Conservation (phyloP, 2,329 filamentous ascomycete species). For the Chlorencoelia australis region DNA sequence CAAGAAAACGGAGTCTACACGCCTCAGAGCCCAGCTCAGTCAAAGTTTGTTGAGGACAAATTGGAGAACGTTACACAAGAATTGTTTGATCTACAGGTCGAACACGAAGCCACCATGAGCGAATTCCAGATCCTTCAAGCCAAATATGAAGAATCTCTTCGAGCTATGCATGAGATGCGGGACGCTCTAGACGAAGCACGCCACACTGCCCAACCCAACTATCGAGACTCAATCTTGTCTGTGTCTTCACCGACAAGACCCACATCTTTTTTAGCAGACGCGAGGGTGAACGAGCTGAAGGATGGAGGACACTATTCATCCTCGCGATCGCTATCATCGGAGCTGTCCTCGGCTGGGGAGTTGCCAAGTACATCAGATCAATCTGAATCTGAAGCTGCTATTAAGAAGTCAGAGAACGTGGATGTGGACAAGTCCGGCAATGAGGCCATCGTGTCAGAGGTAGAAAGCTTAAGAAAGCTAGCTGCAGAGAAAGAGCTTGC, state of each 20-base stretch:
- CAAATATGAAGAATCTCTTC: slow-evolving; percentile 86
- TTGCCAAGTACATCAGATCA: slow-evolving; percentile 56
- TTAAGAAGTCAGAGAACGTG: slow-evolving; percentile 25
- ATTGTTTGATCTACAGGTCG: slow-evolving; percentile 77
- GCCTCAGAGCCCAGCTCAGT: slow-evolving; percentile 65
- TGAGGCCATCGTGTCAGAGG: slow-evolving; percentile 48
- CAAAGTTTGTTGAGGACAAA: slow-evolving; percentile 82
- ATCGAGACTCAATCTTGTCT: slow-evolving; percentile 46
- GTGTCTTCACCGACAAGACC: slow-evolving; percentile 45
- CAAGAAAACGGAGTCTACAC: slow-evolving; percentile 18
- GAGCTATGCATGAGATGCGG: slow-evolving; percentile 72
- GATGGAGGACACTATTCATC: slow-evolving; percentile 59
- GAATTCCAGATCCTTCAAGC: slow-evolving; percentile 74
- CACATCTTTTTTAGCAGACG: slow-evolving; percentile 76
- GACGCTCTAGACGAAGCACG: slow-evolving; percentile 73
- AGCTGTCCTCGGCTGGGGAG: slow-evolving; percentile 80
- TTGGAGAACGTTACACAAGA: slow-evolving; percentile 86
- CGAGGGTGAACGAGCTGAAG: slow-evolving; percentile 60
- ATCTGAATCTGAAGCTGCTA: slow-evolving; percentile 47
- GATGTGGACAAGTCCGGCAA: slow-evolving; percentile 29
- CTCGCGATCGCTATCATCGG: slow-evolving; percentile 86
- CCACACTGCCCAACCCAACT: slow-evolving; percentile 38
- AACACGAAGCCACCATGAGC: slow-evolving; percentile 74
- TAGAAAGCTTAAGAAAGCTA: slow-evolving; percentile 60
- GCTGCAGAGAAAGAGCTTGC: slow-evolving; percentile 68